These are phyloP conservation scores for Cicer pinnatifidum DNA, from an alignment of 306 rosid species.

Conservation along the genomic window DNA sequence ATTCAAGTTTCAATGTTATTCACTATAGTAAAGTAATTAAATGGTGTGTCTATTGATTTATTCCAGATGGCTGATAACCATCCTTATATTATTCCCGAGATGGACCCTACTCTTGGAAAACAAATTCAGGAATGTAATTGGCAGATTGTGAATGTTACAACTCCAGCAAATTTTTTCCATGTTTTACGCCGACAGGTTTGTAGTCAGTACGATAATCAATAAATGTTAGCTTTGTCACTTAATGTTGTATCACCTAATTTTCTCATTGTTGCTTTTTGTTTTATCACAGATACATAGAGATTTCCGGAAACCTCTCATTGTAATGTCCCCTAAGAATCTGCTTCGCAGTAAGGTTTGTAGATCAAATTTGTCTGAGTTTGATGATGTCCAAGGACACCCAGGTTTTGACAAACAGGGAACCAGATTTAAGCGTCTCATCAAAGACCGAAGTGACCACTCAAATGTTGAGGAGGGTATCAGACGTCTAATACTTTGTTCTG, in stretches of 20 bases:
- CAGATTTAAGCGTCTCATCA: constrained; percentile 89
- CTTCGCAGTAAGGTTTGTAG: constrained; percentile 88
- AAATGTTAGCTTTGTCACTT: constrained; percentile 35
- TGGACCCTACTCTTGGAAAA: constrained; percentile 88
- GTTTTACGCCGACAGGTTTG: constrained; percentile 84
- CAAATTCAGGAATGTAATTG: constrained; percentile 96
- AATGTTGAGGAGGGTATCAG: constrained; percentile 80
- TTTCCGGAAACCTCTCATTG: constrained; percentile 89
- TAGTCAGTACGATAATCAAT: constrained; percentile 46
- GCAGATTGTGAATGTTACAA: constrained; percentile 93
- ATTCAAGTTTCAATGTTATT: constrained; percentile 17
- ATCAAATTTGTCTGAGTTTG: constrained; percentile 89
- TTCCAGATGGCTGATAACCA: constrained; percentile 93
- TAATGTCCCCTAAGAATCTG: constrained; percentile 90
- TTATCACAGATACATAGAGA: constrained; percentile 75
- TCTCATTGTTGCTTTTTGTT: constrained; percentile 28
- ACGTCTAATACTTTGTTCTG: constrained; percentile 82
- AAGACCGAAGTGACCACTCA: constrained; percentile 82
- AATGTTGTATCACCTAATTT: constrained; percentile 18
- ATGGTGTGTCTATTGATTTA: constrained; percentile 34
- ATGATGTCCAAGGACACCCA: constrained; percentile 91
- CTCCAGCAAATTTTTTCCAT: constrained; percentile 97
- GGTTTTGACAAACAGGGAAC: constrained; percentile 98
- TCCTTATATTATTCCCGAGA: constrained; percentile 87
- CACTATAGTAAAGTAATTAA: constrained; percentile 21